Conservation (phyloP, 305 asterid genomes). For the Fraxinus paxiana region DNA sequence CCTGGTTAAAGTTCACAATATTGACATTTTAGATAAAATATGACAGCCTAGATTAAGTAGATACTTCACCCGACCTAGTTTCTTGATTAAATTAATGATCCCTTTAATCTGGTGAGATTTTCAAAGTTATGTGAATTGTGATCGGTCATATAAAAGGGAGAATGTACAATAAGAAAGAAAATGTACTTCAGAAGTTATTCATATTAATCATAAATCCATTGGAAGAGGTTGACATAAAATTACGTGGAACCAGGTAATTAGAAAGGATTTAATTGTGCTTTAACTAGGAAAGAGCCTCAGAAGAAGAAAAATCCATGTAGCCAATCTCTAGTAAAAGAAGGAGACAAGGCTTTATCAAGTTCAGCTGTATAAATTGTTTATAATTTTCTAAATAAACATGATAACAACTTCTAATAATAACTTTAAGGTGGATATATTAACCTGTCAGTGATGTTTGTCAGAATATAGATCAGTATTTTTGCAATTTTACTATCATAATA, state of each 20-base stretch:
- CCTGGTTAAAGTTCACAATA: constrained; percentile 3
- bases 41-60: neutral
- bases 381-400: neutral
- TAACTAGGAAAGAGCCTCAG: neutral
- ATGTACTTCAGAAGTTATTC: too few relatives aligned
- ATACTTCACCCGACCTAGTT: neutral
- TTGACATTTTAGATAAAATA: neutral
- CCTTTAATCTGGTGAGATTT: neutral
- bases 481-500: neutral
- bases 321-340: neutral
- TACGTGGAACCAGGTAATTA: neutral
- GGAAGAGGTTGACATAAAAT: neutral
- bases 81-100: neutral
- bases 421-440: neutral
- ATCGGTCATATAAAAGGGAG: neutral
- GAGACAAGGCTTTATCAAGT: neutral
- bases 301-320: neutral
- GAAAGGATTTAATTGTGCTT: neutral
- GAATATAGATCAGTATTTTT: neutral
- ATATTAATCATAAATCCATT: neutral
- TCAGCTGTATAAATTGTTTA: neutral
- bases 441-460: neutral
- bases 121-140: neutral
- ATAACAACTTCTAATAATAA: neutral
- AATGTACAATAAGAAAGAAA: too few relatives aligned